These are phyloP conservation scores for Tetrapisispora phaffii DNA, from an alignment of 805 yeast species.

Conservation along the genomic window DNA sequence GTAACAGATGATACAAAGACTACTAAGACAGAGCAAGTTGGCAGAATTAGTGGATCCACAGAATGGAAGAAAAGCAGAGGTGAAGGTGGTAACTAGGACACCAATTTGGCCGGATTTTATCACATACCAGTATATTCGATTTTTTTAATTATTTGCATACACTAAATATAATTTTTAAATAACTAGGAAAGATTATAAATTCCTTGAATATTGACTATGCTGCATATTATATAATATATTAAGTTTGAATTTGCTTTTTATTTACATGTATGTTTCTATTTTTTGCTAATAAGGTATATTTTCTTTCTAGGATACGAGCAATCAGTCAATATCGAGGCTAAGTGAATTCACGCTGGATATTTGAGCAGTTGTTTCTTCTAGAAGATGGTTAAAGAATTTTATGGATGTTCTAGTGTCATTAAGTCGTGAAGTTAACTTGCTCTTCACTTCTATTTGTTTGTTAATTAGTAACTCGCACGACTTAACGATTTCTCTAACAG, in stretches of 20 bases:
- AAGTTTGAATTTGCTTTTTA: not conserved
- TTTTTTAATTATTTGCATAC: not conserved
- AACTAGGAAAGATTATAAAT: too few species aligned
- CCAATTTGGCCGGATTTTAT: not conserved
- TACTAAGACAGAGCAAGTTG: slow-evolving; percentile 3
- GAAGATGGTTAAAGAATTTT: slow-evolving; percentile 19
- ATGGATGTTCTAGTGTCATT: slow-evolving; percentile 19
- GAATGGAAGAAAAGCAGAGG: slow-evolving; percentile 76
- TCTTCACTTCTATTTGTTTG: slow-evolving; percentile 17
- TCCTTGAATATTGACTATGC: not conserved
- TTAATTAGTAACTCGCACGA: slow-evolving; percentile 24
- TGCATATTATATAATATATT: not conserved
- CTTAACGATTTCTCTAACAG: slow-evolving; percentile 61
- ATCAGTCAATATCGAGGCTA: slow-evolving; percentile 25
- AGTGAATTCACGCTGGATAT: slow-evolving; percentile 15
- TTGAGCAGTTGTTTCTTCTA: slow-evolving; percentile 18
- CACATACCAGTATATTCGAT: not conserved
- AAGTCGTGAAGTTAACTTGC: slow-evolving; percentile 19
- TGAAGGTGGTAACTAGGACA: slow-evolving; percentile 46
- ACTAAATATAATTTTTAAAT: not conserved
- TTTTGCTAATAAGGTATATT: too few species aligned
- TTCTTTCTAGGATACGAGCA: too few species aligned
- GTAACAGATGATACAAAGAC: not conserved
- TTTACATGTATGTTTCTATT: not conserved
- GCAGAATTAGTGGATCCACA: slow-evolving; percentile 61